Conservation (phyloP, 2,329 filamentous ascomycete genomes). For the Magnaporthiopsis incrustans region DNA sequence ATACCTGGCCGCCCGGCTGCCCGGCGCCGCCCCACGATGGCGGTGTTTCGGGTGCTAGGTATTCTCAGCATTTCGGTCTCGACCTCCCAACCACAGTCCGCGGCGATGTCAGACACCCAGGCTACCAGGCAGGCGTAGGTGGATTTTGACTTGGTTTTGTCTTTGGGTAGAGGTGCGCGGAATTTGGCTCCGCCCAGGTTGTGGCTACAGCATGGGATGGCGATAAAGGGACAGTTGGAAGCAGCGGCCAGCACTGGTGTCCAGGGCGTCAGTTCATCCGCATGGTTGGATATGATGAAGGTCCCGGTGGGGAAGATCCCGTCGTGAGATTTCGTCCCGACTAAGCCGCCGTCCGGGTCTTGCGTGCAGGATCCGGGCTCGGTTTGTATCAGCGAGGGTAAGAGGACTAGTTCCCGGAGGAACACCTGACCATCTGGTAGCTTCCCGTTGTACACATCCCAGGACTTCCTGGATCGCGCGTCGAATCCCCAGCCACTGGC, state of each 20-base stretch:
- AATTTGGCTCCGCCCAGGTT: conserved; percentile 68
- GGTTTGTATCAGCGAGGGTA: conserved; percentile 33
- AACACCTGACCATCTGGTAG: conserved; percentile 17
- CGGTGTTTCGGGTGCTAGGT: conserved; percentile 83
- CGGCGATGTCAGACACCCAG: conserved; percentile 64
- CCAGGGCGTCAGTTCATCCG: conserved; percentile 93
- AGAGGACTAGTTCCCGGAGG: conserved; percentile 39
- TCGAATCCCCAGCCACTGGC: conserved; percentile 78
- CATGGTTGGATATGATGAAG: conserved; percentile 95
- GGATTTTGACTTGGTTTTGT: conserved; percentile 47
- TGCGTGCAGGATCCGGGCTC: not conserved
- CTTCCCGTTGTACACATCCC: conserved; percentile 57
- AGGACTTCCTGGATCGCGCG: conserved; percentile 76
- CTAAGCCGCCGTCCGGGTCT: not conserved
- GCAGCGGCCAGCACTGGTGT: conserved; percentile 79
- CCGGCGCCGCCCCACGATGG: conserved; percentile 59
- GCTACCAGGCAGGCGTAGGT: conserved; percentile 77
- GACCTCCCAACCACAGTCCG: conserved; percentile 63
- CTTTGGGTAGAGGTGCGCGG: conserved; percentile 53
- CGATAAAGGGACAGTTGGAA: conserved; percentile 73
- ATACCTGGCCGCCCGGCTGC: conserved; percentile 20
- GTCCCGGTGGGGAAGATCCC: conserved; percentile 67
- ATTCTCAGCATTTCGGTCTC: conserved; percentile 86
- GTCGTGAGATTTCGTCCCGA: conserved; percentile 27
- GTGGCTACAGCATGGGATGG: conserved; percentile 94